Base-by-base conservation (phyloP, 345 rosid genomes). In the Populus tremula region DNA sequence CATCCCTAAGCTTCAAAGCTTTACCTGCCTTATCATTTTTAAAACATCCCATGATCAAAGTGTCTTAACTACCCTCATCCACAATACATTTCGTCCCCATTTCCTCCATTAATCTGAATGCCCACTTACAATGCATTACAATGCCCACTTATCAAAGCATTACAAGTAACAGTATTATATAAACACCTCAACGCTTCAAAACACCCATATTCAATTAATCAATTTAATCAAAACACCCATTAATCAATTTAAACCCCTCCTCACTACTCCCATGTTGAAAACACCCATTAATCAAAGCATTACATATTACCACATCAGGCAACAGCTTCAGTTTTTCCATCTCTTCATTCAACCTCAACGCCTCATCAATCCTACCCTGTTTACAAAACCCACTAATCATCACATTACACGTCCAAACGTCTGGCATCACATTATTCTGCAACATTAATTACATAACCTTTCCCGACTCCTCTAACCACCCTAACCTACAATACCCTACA, bases 281-380 rank as follows among this genome's bases (percentile, higher is more conserved):
- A 87, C 89, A 95, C 66, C 92, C 93, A 77, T 92, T 86, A 74
- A 95, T 89, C 87, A 93, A 78, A 2, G 97, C 91, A 76, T 90
- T 93, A 84, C 90, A 93, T 0, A 94, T 91, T 72, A 93, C 94
- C 74, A 88, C 92, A 88, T 95, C 96, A 0, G 96, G 94, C n/a
- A 76, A 45, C 79, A 93, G 80, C 82, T 87, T 87, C 69, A 86
- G 77, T 71, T 72, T 85, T 82, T 90, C 91, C 92, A 95, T 90
- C 84, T 90, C 94, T 79, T 85, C 89, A 67, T 80, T 87, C 77
- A 93, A 78, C 73, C 84, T 76, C 43, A 89, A 79, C 0, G 93
- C 99, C 81, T 91, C 94, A 33, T 77, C 87, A 25, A 93, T 70
- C 75, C 76, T 90, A 0, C 91, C 90, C 43, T 74, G 89, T 71